Evolutionary conservation across 225 moss, liverwort and hornwort genomes (phyloP), one percentile per base, ranked within the genome.

Genomic region (Sphagnum contortum): DNA sequence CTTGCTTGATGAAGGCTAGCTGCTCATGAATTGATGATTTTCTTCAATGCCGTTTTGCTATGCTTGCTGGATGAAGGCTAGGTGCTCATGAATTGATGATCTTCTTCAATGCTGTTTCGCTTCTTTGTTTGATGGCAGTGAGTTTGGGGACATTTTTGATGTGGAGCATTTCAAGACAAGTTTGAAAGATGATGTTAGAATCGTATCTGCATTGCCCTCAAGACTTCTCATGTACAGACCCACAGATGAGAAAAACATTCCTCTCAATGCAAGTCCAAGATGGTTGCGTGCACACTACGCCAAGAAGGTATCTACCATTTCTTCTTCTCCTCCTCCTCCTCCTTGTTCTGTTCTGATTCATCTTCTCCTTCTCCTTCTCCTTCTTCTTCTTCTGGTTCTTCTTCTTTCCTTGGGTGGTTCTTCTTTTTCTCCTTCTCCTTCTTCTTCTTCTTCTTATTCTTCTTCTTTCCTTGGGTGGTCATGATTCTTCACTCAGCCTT

Each of bases 121-220:
- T 46, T 45, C 54, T 61, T 57, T 57, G 46, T 46, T 7, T 69
- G 69, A 55, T 4, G 50, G 45, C 79, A 89, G 89, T 71, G 89
- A 89, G 62, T 89, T 89, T 55, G 71, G 87, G 11, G 92, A 92
- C 12, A 91, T 96, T 9, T 96, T 96, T 63, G 92, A 96, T 69
- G 69, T 71, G 61, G 90, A 96, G 61, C 89, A 89, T 62, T 89
- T 89, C 72, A 82, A 70, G 62, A 73, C 66, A 70, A 84, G 79
- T 4, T 62, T 89, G 44, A 78, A 72, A 62, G 71, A 82, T 52
- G 84, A 89, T 5, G 83, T 89, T 55, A 68, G 79, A 45, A 75
- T 89, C 3, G 84, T 89, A 3, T 72, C 84, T 0, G 75, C 73
- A 3, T 50, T 89, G 0, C 89, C 87, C 2, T 84, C 84, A 0